Evolutionary conservation across 768 basidiomycete genomes (phyloP).

Genomic region (Kwoniella dejecticola): DNA sequence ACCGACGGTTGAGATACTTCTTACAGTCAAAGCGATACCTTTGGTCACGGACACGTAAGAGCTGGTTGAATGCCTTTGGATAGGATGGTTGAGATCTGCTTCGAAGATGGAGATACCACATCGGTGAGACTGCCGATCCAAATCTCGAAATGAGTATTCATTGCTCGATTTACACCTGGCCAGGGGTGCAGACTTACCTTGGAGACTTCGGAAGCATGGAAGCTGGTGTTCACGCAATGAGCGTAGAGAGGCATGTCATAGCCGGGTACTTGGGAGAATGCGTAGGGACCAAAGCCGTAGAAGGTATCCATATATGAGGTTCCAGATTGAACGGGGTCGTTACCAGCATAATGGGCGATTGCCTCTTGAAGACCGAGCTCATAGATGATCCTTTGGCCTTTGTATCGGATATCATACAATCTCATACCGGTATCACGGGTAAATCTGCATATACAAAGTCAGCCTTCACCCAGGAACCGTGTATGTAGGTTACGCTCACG

Average conservation of each 20-base stretch:
- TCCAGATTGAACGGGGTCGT: conserved; percentile 65
- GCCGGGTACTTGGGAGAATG: conserved; percentile 46
- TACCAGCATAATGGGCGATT: conserved; percentile 57
- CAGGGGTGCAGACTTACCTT: conserved; percentile 11
- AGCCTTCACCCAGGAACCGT: conserved; percentile 56
- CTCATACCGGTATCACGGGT: conserved; percentile 31
- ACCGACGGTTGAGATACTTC: conserved; percentile 50
- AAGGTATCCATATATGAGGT: conserved; percentile 64
- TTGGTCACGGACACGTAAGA: conserved; percentile 43
- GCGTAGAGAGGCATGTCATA: conserved; percentile 53
- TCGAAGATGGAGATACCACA: conserved; percentile 50
- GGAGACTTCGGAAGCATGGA: conserved; percentile 48
- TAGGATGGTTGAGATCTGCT: conserved; percentile 38
- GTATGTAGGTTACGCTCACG: conserved; percentile 56
- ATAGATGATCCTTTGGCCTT: conserved; percentile 65
- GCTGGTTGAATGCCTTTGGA: conserved; percentile 43
- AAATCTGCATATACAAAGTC: conserved; percentile 54
- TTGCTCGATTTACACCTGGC: background rate
- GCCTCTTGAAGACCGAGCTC: conserved; percentile 68
- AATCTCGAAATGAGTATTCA: background rate
- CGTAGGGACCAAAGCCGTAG: conserved; percentile 46
- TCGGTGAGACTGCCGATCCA: conserved; percentile 30
- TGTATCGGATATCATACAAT: conserved; percentile 65
- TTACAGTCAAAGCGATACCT: conserved; percentile 30
- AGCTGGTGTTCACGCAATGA: conserved; percentile 44